These are phyloP conservation scores for Plantago ovata DNA, from an alignment of 257 asterid species.

Conservation along the genomic window DNA sequence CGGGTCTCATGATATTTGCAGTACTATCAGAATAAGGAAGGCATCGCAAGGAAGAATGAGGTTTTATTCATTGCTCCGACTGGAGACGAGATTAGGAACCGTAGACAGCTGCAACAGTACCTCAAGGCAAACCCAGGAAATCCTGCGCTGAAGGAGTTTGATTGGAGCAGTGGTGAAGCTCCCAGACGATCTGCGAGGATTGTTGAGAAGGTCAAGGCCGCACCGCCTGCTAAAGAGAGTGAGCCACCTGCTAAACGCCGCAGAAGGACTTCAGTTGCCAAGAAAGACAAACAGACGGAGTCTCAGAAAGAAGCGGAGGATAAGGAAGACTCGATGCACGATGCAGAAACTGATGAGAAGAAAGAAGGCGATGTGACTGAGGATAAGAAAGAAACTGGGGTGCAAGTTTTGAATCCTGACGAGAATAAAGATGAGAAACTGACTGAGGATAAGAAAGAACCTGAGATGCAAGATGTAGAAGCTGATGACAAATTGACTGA, in stretches of 20 bases:
- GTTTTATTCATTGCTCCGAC: slow-evolving; percentile 48
- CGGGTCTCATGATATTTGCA: slow-evolving; percentile 6
- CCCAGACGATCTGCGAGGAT: slow-evolving; percentile 1
- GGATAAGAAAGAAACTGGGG: not conserved
- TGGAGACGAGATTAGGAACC: slow-evolving; percentile 63
- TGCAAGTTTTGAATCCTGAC: too few relatives aligned
- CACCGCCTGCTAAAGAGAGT: not conserved
- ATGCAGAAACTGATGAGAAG: not conserved
- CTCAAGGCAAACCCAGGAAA: slow-evolving; percentile 66
- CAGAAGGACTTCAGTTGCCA: not conserved
- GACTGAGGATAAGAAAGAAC: slow-evolving; percentile 2
- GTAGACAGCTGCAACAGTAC: slow-evolving; percentile 57
- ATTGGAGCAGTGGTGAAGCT: slow-evolving; percentile 33
- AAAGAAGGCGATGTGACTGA: not conserved
- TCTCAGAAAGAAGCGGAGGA: not conserved
- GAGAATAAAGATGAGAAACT: not conserved
- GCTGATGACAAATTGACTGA: not conserved
- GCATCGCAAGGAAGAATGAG: slow-evolving; percentile 33
- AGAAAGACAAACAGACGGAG: not conserved
- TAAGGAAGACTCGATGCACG: not conserved
- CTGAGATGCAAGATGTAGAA: not conserved
- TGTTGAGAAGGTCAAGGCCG: not conserved
- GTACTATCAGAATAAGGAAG: slow-evolving; percentile 37
- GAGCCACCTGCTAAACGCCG: slow-evolving; percentile 2
- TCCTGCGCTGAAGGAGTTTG: slow-evolving; percentile 45